A percentile compares a stretch with the other conserved stretches of the same genome.
Conservation (phyloP, 192 early-diverging fungal genomes). For the Coemansia sp. region DNA sequence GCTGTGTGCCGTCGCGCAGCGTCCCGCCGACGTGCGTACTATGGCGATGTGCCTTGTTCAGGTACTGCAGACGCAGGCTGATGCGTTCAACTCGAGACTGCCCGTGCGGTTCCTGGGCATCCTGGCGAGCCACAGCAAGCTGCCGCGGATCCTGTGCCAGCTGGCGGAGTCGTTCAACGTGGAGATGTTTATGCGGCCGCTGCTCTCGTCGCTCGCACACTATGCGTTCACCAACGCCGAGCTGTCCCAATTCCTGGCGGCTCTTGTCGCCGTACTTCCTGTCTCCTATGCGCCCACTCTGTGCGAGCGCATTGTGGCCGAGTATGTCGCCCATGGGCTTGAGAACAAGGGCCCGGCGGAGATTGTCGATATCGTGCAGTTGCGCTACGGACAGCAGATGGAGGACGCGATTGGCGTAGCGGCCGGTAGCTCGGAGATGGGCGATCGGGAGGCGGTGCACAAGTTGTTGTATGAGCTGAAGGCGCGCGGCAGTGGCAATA, state of each 20-base stretch:
- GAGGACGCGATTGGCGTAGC: conserved; percentile 36
- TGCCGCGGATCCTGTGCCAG: conserved; percentile 15
- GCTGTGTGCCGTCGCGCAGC: conserved; percentile 33
- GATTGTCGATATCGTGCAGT: conserved; percentile 24
- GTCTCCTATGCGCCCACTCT: conserved; percentile 8
- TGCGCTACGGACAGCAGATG: conserved; percentile 37
- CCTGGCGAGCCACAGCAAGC: conserved; percentile 12
- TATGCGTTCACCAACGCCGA: conserved; percentile 11
- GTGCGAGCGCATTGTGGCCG: conserved; percentile 29
- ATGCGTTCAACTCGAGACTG: conserved; percentile 2
- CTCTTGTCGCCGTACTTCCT: conserved; percentile 22
- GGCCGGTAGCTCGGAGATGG: conserved; percentile 7
- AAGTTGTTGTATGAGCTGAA: conserved; percentile 42
- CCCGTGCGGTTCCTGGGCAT: conserved; percentile 14
- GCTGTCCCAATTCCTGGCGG: conserved; percentile 15
- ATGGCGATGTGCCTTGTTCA: conserved; percentile 46
- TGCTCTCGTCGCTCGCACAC: conserved; percentile 29
- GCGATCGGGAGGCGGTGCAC: conserved; percentile 17
- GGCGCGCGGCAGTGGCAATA: conserved; percentile 10
- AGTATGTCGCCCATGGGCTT: conserved; percentile 13
- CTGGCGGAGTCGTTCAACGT: conserved; percentile 30
- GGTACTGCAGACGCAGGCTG: conserved; percentile 45
- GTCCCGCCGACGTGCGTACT: conserved; percentile 21
- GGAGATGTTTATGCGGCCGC: conserved; percentile 20
- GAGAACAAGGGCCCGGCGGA: background rate